Evolutionary conservation across 2,329 filamentous ascomycete genomes (phyloP).

Genomic region (Aureobasidium sp.): DNA sequence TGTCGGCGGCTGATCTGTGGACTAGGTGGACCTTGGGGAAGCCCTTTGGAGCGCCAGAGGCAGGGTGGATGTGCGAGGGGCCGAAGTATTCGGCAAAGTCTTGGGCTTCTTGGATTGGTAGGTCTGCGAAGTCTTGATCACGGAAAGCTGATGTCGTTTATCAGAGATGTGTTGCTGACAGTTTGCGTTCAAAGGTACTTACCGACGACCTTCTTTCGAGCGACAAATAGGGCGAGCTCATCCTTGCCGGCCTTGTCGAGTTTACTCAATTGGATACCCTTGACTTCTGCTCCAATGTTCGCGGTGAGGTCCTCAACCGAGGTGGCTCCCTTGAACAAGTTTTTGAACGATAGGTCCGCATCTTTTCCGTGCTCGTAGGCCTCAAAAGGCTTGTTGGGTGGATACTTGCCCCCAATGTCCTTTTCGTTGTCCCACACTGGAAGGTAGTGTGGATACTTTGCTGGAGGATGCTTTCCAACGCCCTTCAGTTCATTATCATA

Average conservation of each 20-base stretch:
- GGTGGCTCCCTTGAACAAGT: slow-evolving; percentile 52
- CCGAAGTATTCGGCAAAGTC: slow-evolving; percentile 70
- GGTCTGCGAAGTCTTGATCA: slow-evolving; percentile 58
- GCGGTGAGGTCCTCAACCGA: slow-evolving; percentile 58
- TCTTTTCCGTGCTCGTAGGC: slow-evolving; percentile 71
- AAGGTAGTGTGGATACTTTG: slow-evolving; percentile 63
- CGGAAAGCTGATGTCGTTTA: slow-evolving; percentile 51
- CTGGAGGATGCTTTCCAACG: slow-evolving; percentile 46
- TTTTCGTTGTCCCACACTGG: slow-evolving; percentile 24
- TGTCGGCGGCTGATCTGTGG: slow-evolving; percentile 62
- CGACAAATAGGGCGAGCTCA: slow-evolving; percentile 67
- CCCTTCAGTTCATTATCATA: slow-evolving; percentile 49
- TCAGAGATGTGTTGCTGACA: not conserved
- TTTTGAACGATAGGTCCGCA: slow-evolving; percentile 61
- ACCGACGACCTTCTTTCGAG: slow-evolving; percentile 69
- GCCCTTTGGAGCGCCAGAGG: slow-evolving; percentile 66
- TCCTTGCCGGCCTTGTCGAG: slow-evolving; percentile 64
- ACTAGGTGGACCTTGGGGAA: slow-evolving; percentile 72
- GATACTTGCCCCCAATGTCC: slow-evolving; percentile 39
- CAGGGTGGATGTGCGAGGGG: slow-evolving; percentile 74
- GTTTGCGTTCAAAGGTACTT: slow-evolving; percentile 19
- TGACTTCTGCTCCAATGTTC: slow-evolving; percentile 65
- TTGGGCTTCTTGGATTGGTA: slow-evolving; percentile 63
- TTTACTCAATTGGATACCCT: slow-evolving; percentile 63
- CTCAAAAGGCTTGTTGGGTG: slow-evolving; percentile 61